Conservation (phyloP, 1,284 basidiomycete species). For the Rhizoctonia solani region DNA sequence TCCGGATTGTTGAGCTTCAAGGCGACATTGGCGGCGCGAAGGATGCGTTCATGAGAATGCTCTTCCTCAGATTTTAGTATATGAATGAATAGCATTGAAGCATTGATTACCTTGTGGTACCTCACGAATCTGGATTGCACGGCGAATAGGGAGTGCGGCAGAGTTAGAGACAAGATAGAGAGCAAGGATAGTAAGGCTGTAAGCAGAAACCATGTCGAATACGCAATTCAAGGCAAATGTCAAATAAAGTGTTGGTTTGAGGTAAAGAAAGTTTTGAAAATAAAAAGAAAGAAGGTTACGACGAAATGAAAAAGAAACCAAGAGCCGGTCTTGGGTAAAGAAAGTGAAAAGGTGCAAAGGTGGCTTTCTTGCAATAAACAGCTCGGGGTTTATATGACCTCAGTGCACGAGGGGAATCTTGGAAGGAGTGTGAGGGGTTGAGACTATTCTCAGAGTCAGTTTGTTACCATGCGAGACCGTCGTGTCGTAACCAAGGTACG, state of each 20-base stretch:
- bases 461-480: slow-evolving; percentile 23
- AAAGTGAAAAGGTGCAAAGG: slow-evolving; percentile 44
- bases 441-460: background rate
- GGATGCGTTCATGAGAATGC: slow-evolving; percentile 64
- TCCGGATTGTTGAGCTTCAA: slow-evolving; percentile 63
- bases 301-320: slow-evolving; percentile 47
- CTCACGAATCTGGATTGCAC: slow-evolving; percentile 52
- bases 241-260: slow-evolving; percentile 21
- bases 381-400: slow-evolving; percentile 5
- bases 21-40: slow-evolving; percentile 54
- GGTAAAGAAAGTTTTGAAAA: slow-evolving; percentile 11
- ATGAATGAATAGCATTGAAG: slow-evolving; percentile 9
- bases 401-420: background rate
- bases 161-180: slow-evolving; percentile 37
- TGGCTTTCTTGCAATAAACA: slow-evolving; percentile 36
- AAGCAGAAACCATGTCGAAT: slow-evolving; percentile 28
- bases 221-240: slow-evolving; percentile 18
- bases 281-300: slow-evolving; percentile 38
- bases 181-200: slow-evolving; percentile 42
- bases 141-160: slow-evolving; percentile 47
- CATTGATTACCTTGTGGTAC: slow-evolving; percentile 62
- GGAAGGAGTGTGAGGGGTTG: background rate
- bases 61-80: slow-evolving; percentile 48
- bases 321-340: slow-evolving; percentile 60
- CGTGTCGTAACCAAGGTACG: slow-evolving; percentile 25